Evolutionary conservation across 2,329 filamentous ascomycete genomes (phyloP), one percentile per base, ranked within the genome.

Genomic region (Cladosporium oxysporum): DNA sequence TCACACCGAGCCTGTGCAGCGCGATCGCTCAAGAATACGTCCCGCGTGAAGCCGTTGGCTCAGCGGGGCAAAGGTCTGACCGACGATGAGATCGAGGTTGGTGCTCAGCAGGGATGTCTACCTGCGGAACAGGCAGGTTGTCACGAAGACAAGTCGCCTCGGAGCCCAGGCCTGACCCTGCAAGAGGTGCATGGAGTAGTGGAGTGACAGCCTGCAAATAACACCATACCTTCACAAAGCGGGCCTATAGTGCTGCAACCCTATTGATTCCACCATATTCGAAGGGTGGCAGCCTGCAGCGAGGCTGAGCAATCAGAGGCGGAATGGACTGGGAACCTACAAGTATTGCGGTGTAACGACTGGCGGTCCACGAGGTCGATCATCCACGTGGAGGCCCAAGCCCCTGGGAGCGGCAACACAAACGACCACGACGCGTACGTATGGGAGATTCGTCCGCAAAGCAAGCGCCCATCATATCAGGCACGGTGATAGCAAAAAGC

Each of bases 241-340:
- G 49, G 21, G 37, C 50, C 61, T 55, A 63, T 47, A 57, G 61
- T 31, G 59, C 47, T 59, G 57, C 21, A 62, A 53, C 59, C 31
- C 26, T 44, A 44, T 44, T 44, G 41, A 62, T 28, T 18, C 18
- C 47, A 35, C 18, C n/a, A n/a, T 28, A 12, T 50, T 62, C 21
- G 49, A 11, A 55, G 60, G 50, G 23, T n/a, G 16, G 44, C 60
- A 26, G 49, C 33, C 26, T 44, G 60, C 33, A 55, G 49, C 18
- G 50, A 44, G 50, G 60, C 50, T 63, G 49, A 63, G 60, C 60
- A 52, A 23, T 28, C 58, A 29, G 50, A 26, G 29, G 21, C 44
- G 44, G 44, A 1, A 41, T 41, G 21, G 16, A 8, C 26, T 26
- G 52, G 14, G 18, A 29, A n/a, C n/a, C n/a, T n/a, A n/a, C n/a